These are phyloP conservation scores for Malus hybrid DNA, from an alignment of 331 rosid species.

Conservation along the genomic window DNA sequence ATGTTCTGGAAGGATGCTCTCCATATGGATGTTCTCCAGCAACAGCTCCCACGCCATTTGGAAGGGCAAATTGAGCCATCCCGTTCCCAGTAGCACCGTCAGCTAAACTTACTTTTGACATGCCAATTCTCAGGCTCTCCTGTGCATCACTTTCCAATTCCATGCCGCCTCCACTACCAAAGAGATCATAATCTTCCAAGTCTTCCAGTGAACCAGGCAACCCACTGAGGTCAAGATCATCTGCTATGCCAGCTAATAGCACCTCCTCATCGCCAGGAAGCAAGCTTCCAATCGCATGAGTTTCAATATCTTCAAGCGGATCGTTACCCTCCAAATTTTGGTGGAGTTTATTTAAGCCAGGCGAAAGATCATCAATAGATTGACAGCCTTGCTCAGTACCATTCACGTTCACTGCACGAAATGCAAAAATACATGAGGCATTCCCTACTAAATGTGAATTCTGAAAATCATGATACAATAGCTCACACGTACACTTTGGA, in stretches of 20 bases:
- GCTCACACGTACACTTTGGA: constrained; percentile 45
- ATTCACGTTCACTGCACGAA: constrained; percentile 52
- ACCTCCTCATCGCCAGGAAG: constrained; percentile 78
- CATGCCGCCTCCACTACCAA: constrained; percentile 88
- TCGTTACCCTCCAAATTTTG: constrained; percentile 39
- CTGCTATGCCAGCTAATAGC: constrained; percentile 67
- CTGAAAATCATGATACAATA: constrained; percentile 4
- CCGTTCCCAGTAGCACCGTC: constrained; percentile 49
- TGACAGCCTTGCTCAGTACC: constrained; percentile 39
- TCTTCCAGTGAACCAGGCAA: constrained; percentile 80
- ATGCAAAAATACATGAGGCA: constrained; percentile 22
- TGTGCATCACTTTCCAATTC: constrained; percentile 68
- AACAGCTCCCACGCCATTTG: constrained; percentile 73
- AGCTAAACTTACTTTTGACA: constrained; percentile 55
- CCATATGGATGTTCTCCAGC: constrained; percentile 96
- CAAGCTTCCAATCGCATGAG: constrained; percentile 40
- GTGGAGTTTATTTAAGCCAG: constrained; percentile 36
- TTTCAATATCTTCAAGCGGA: constrained; percentile 40
- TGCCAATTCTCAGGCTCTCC: constrained; percentile 40
- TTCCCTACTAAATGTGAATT: neutral
- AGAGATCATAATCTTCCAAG: constrained; percentile 79
- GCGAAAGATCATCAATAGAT: constrained; percentile 43
- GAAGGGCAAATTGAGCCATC: constrained; percentile 38
- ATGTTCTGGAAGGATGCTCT: constrained; percentile 92
- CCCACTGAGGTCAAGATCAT: constrained; percentile 75